Evolutionary conservation across 768 basidiomycete species (phyloP).

Genomic region (Pleurotus salmoneostramineus): DNA sequence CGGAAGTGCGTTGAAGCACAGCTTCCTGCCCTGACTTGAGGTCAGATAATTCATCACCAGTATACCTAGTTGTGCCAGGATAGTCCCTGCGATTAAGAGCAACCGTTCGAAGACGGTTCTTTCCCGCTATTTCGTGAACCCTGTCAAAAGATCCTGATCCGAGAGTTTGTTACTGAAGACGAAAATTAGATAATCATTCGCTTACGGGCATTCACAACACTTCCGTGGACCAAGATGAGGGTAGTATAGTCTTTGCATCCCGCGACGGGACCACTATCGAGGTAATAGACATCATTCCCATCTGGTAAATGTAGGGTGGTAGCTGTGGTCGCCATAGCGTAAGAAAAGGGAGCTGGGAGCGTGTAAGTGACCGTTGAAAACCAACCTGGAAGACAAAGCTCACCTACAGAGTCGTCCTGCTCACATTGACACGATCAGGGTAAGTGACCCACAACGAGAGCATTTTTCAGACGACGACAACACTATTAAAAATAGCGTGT

Average conservation of each 20-base stretch:
- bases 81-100: conserved; percentile 19
- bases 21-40: conserved; percentile 10
- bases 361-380: too few species aligned
- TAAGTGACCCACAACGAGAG: neutral
- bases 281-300: conserved; percentile 7
- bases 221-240: conserved; percentile 16
- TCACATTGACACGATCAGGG: too few species aligned
- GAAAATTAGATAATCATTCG: neutral
- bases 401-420: too few species aligned
- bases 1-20: conserved; percentile 13
- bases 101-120: conserved; percentile 15
- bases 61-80: conserved; percentile 16
- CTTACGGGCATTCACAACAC: conserved; percentile 12
- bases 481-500: neutral
- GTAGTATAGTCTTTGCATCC: conserved; percentile 15
- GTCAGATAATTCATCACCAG: conserved; percentile 16
- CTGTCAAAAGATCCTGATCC: neutral
- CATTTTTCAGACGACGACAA: neutral
- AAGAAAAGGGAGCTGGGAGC: neutral
- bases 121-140: conserved; percentile 3
- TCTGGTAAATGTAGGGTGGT: neutral
- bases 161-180: neutral
- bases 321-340: neutral
- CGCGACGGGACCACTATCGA: neutral
- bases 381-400: too few species aligned